Evolutionary conservation across 208 protist genomes (phyloP).

Genomic region (Acanthamoeba divionensis): DNA sequence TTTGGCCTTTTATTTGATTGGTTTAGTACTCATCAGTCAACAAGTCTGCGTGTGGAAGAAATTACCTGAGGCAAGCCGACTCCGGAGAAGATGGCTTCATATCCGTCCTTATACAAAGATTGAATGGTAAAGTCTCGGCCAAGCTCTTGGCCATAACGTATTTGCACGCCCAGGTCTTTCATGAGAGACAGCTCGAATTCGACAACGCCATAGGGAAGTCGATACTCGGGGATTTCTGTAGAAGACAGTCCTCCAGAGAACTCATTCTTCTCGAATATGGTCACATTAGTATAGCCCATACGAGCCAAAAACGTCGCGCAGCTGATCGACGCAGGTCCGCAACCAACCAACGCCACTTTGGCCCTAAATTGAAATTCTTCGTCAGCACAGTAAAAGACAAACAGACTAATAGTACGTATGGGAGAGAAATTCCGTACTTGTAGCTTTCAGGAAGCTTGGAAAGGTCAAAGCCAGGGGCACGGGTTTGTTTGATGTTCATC

Average conservation of each 20-base stretch:
- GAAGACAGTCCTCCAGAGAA: conserved; percentile 80
- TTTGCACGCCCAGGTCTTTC: conserved; percentile 84
- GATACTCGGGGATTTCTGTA: conserved; percentile 85
- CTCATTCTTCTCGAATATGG: conserved; percentile 84
- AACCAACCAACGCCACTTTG: conserved; percentile 78
- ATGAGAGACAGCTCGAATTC: conserved; percentile 85
- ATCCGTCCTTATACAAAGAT: conserved; percentile 79
- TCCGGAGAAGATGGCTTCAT: conserved; percentile 85
- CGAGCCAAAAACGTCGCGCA: conserved; percentile 85
- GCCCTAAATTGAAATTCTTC: background rate
- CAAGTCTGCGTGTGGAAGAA: background rate
- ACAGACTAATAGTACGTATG: background rate
- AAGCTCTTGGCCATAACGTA: conserved; percentile 67
- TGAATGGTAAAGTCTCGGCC: conserved; percentile 81
- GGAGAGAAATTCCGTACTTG: conserved; percentile 34
- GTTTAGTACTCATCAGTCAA: background rate
- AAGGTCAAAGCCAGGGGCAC: conserved; percentile 73
- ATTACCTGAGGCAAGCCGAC: conserved; percentile 75
- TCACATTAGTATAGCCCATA: conserved; percentile 86
- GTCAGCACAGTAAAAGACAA: background rate
- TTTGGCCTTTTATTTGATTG: conserved; percentile 57
- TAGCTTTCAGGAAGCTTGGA: conserved; percentile 76
- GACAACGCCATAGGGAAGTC: conserved; percentile 83
- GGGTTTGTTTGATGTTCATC: conserved; percentile 82
- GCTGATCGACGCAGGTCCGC: conserved; percentile 84